Evolutionary conservation across 805 yeast species (phyloP), one percentile per base, ranked within the genome.

Genomic region (Naumovozyma baii): DNA sequence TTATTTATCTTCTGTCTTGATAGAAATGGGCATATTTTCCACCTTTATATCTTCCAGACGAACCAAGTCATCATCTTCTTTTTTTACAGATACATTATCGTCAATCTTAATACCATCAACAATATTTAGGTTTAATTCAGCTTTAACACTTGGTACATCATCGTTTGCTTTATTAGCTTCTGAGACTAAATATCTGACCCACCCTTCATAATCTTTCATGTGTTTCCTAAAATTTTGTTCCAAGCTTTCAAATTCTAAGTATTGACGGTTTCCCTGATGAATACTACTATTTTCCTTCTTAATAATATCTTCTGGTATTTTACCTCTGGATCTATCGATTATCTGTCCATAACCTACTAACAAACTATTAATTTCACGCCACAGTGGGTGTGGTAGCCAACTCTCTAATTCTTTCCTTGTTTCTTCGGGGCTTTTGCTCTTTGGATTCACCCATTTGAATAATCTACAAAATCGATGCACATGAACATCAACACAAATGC

Each of bases 401-500:
- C 64, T 58, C 54, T 88, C 83, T 31, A 88, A 61, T 33, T 70
- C 78, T 20, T 66, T 51, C 17, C 97, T 61, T 0, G 95, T 83
- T 22, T 69, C 68, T 47, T 88, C 96, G 0, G 96, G 95, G 12
- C 76, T 80, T 33, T 71, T 65, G 28, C 70, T 56, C 22, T 58
- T 62, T 1, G 59, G 50, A 22, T 64, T 59, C 2, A 77, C 82
- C 96, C 96, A 87, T 22, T 72, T 69, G 82, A 87, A 86, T 76
- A 81, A 72, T 41, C 75, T 77, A 0, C 87, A 77, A 43, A 87
- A 64, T 39, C 97, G 66, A 50, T 83, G 88, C 39, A 88, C 76
- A 59, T 88, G 97, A 2, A 85, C 88, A 56, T 88, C 97, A 9
- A 88, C 96, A 7, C 96, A 96, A n/a, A 88, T 84, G 0, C 96